Evolutionary conservation across 2,329 filamentous ascomycete genomes (phyloP), one percentile per base, ranked within the genome.

Genomic region (Leptographium procerum): DNA sequence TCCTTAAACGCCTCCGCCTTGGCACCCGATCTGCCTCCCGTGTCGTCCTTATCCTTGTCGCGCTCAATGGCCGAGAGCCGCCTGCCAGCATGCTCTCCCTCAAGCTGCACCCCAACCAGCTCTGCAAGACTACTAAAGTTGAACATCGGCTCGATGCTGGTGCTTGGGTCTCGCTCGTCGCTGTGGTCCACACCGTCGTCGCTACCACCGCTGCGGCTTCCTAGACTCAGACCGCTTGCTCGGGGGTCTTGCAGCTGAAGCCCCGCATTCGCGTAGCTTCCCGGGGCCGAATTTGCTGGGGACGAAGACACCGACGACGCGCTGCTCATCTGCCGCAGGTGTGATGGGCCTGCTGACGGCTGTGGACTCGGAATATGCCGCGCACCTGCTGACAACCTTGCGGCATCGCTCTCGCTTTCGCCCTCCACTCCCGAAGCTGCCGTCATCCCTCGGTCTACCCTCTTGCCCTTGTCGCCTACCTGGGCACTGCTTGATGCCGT

Each of bases 81-180:
- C 9, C 67, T 67, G 1, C 71, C 69, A 0, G 75, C 76, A 45
- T 77, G 69, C 50, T 73, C 69, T 2, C 75, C 74, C 56, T 83
- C 80, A 36, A 83, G 72, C 52, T 81, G 77, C 9, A 83, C 83
- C 0, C 86, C 88, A 33, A 96, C 88, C 69, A 95, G 89, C 61
- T 89, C 88, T 2, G 89, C 88, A 26, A 97, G 74, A 64, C 90
- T 96, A 58, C 85, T 80, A 68, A 96, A 96, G 70, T 96, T 96
- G 72, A 95, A 94, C 81, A 96, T 84, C 3, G 90, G 83, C 68
- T 96, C 91, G 0, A 79, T 74, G 52, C 78, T 77, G 5, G 75
- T 66, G 57, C 75, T 79, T 7, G 68, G 66, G 45, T 78, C 76
- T 5, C 77, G 63, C 16, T 77, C 75, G 5, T 77, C 74, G 28